phyloP scores from a whole-genome alignment of 768 basidiomycete genomes.

The Trametes cinnabarina region DNA sequence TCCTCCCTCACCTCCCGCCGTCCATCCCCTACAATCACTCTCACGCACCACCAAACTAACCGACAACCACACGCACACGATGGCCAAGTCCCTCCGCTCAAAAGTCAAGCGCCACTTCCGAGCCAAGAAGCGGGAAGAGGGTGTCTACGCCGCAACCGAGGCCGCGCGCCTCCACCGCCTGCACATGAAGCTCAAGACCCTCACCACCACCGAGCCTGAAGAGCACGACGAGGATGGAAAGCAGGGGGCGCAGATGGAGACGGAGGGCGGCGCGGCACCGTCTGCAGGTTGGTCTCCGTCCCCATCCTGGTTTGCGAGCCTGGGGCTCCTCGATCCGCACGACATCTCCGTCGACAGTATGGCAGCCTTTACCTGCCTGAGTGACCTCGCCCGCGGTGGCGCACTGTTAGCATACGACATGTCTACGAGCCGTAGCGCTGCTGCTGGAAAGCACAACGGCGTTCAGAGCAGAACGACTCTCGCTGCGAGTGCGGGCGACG shows the following conservation, averaged over 20 bases:
- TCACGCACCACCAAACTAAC: too few relatives aligned
- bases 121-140: slow-evolving; percentile 68
- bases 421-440: background rate
- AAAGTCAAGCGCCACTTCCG: slow-evolving; percentile 80
- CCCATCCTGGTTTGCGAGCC: slow-evolving; percentile 11
- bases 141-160: slow-evolving; percentile 74
- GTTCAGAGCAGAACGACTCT: background rate
- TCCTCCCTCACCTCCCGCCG: background rate
- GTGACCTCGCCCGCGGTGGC: slow-evolving; percentile 10
- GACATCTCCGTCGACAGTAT: slow-evolving; percentile 54
- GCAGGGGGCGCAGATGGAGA: slow-evolving; percentile 18
- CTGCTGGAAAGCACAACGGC: background rate
- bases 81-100: slow-evolving; percentile 84
- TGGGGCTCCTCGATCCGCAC: slow-evolving; percentile 57
- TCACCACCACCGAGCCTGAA: slow-evolving; percentile 40
- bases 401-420: background rate
- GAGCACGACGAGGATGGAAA: slow-evolving; percentile 31
- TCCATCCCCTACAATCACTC: background rate
- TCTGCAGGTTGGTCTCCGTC: slow-evolving; percentile 59
- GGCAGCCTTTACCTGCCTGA: slow-evolving; percentile 19
- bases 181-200: slow-evolving; percentile 57
- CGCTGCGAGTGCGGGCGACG: background rate
- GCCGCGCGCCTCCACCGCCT: slow-evolving; percentile 76
- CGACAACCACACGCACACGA: slow-evolving; percentile 27
- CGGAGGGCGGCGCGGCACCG: slow-evolving; percentile 31